These are phyloP conservation scores for Sanghuangporus baumii DNA, from an alignment of 1,284 basidiomycete species.

Conservation along the genomic window DNA sequence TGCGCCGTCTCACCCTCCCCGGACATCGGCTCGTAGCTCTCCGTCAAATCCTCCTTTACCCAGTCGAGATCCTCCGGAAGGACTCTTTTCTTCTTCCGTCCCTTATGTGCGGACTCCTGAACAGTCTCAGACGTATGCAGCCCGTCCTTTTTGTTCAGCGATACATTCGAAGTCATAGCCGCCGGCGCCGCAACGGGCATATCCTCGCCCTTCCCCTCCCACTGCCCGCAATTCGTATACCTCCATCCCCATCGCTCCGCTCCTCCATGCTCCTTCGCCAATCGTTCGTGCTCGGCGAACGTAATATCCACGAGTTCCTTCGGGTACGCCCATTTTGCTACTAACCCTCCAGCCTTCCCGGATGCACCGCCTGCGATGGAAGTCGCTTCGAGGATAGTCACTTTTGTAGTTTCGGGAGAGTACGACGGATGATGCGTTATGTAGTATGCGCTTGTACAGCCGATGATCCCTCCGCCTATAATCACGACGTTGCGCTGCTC, in stretches of 20 bases:
- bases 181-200: slow-evolving; percentile 19
- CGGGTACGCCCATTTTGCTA: slow-evolving; percentile 78
- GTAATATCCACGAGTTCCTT: slow-evolving; percentile 75
- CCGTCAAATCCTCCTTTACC: slow-evolving; percentile 55
- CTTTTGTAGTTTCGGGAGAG: slow-evolving; percentile 32
- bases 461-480: slow-evolving; percentile 71
- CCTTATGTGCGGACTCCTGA: slow-evolving; percentile 22
- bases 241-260: slow-evolving; percentile 80
- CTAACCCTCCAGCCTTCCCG: slow-evolving; percentile 90
- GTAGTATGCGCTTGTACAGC: slow-evolving; percentile 83
- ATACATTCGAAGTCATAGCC: slow-evolving; percentile 25
- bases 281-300: slow-evolving; percentile 72
- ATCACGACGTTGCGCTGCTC: slow-evolving; percentile 32
- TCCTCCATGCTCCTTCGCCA: slow-evolving; percentile 74
- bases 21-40: slow-evolving; percentile 60
- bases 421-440: slow-evolving; percentile 54
- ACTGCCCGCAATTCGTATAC: slow-evolving; percentile 56
- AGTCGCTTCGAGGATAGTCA: slow-evolving; percentile 78
- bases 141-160: slow-evolving; percentile 37
- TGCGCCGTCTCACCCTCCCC: slow-evolving; percentile 61
- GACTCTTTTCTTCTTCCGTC: background rate
- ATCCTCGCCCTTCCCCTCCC: slow-evolving; percentile 54
- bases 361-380: slow-evolving; percentile 70
- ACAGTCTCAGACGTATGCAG: slow-evolving; percentile 47
- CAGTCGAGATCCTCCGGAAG: slow-evolving; percentile 59